These are phyloP conservation scores for Russula griseocarnosa DNA, from an alignment of 768 basidiomycete species.

Conservation along the genomic window DNA sequence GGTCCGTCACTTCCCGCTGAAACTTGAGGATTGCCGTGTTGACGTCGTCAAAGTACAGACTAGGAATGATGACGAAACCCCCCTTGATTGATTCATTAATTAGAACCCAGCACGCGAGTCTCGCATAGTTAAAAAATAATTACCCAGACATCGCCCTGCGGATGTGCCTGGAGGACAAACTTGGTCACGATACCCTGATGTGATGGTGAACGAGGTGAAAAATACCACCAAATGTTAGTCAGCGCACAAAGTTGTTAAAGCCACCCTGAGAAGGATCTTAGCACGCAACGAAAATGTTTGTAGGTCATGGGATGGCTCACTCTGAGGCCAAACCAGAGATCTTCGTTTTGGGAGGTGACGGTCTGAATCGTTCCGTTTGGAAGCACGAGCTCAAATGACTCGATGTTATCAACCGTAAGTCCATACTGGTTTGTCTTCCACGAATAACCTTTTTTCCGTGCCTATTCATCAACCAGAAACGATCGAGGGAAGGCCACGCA, in stretches of 20 bases:
- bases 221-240: neutral
- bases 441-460: slow-evolving; percentile 17
- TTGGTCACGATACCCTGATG: slow-evolving; percentile 24
- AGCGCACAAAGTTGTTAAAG: slow-evolving; percentile 22
- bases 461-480: neutral
- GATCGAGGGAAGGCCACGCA: slow-evolving; percentile 1
- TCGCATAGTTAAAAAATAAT: neutral
- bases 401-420: slow-evolving; percentile 28
- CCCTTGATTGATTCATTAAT: neutral
- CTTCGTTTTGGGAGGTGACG: slow-evolving; percentile 18
- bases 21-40: slow-evolving; percentile 26
- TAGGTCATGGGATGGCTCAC: neutral
- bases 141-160: slow-evolving; percentile 23
- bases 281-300: neutral
- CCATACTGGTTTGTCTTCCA: slow-evolving; percentile 28
- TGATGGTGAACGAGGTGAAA: neutral
- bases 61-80: neutral
- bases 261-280: slow-evolving; percentile 16
- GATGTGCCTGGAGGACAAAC: slow-evolving; percentile 20
- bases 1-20: slow-evolving; percentile 9
- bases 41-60: slow-evolving; percentile 28
- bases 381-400: slow-evolving; percentile 28
- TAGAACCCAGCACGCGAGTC: neutral
- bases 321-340: slow-evolving; percentile 25
- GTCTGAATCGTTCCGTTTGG: slow-evolving; percentile 27